These are phyloP conservation scores for Cucurbita moschata DNA, from an alignment of 306 rosid species.

Conservation along the genomic window DNA sequence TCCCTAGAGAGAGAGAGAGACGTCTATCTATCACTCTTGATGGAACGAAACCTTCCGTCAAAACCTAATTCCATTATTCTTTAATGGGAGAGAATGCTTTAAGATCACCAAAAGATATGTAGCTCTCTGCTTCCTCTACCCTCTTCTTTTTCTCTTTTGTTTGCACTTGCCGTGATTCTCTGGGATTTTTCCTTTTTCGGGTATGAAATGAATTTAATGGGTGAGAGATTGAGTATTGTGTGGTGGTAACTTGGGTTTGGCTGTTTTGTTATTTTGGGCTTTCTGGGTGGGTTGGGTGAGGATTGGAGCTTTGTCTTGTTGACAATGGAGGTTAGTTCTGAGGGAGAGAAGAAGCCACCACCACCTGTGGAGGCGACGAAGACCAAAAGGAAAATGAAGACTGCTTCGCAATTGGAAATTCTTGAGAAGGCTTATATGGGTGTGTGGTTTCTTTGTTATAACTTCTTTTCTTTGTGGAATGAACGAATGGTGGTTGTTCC, in stretches of 20 bases:
- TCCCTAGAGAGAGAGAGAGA: background rate
- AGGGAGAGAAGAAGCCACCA: constrained; percentile 34
- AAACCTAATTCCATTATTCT: background rate
- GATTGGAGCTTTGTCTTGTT: constrained; percentile 10
- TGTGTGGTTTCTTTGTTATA: background rate
- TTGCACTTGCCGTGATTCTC: background rate
- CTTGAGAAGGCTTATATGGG: constrained; percentile 56
- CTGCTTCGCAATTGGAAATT: constrained; percentile 46
- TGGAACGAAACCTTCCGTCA: background rate
- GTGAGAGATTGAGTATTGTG: background rate
- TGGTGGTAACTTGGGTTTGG: background rate
- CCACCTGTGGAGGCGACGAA: constrained; percentile 36
- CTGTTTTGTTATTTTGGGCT: background rate
- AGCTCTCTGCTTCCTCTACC: background rate
- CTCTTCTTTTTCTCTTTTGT: background rate
- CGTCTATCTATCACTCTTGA: background rate
- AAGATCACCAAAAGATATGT: background rate
- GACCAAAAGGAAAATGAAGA: constrained; percentile 65
- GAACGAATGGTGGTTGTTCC: background rate
- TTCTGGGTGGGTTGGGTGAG: background rate
- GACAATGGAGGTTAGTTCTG: constrained; percentile 45
- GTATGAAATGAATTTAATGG: background rate
- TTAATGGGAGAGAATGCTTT: background rate
- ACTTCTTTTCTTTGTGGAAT: background rate
- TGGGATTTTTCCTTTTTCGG: background rate